Conservation (phyloP, 129 eudicot species). For the Centella asiatica region DNA sequence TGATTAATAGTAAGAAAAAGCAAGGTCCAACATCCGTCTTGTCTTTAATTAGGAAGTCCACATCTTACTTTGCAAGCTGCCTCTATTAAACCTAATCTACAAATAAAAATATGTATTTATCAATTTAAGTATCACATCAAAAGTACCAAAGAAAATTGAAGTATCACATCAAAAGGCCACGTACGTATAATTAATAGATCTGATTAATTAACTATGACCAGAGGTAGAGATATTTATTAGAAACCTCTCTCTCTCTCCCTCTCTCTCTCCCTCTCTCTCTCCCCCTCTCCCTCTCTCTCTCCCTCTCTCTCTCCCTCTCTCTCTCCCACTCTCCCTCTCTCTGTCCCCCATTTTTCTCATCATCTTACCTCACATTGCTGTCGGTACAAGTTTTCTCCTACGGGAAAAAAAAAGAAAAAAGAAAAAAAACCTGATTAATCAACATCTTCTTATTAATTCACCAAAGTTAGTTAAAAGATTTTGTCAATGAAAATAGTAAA, state of each 20-base stretch:
- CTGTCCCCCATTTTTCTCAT: conserved; percentile 1
- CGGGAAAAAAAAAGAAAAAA: conserved; percentile 6
- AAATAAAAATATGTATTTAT: no score
- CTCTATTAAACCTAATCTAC: conserved; percentile 30
- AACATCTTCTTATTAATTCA: conserved; percentile 6
- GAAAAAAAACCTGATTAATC: conserved; percentile 6
- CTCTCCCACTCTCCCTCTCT: no score
- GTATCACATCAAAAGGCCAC: conserved; percentile 26
- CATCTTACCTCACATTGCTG: conserved; percentile 13
- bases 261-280: no score
- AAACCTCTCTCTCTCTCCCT: background rate
- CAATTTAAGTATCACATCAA: no score
- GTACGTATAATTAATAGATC: no score
- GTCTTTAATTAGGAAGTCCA: conserved; percentile 2
- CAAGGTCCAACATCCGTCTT: conserved; percentile 9
- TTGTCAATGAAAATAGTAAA: background rate
- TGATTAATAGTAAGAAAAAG: background rate
- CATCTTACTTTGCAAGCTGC: conserved; percentile 13
- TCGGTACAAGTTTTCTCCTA: conserved; percentile 27
- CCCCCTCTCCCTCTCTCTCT: no score
- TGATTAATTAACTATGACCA: conserved; percentile 20
- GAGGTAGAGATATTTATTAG: background rate
- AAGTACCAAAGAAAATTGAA: conserved; percentile 9
- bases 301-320: no score
- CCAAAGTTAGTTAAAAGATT: conserved; percentile 23